These are phyloP conservation scores for Chrysoporthe deuterocubensis DNA, from an alignment of 2,329 filamentous ascomycete species.

Conservation along the genomic window DNA sequence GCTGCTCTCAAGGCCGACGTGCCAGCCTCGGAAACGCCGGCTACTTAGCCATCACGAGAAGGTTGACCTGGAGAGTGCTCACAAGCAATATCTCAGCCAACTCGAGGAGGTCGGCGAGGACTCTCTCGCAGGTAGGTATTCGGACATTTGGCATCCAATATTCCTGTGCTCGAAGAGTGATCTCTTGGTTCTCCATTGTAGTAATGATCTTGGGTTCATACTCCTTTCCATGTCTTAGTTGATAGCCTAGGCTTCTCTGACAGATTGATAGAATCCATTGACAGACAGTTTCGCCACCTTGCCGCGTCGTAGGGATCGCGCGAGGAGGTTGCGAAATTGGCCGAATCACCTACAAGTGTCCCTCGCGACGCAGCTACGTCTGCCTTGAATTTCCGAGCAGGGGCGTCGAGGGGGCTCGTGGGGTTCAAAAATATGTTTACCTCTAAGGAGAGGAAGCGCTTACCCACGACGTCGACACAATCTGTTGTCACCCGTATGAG, in stretches of 20 bases:
- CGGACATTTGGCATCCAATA: neutral
- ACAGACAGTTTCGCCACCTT: neutral
- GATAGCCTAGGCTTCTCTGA: neutral
- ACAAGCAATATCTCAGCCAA: neutral
- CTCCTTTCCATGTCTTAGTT: neutral
- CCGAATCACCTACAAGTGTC: neutral
- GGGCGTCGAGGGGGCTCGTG: neutral
- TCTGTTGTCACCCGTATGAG: neutral
- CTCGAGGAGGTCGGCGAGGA: neutral
- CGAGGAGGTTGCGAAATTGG: neutral
- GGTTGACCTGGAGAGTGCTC: neutral
- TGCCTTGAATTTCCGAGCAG: neutral
- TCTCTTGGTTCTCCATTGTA: neutral
- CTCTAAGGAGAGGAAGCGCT: neutral
- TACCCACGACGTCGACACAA: neutral
- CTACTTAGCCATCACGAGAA: neutral
- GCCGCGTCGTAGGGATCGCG: neutral
- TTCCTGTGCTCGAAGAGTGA: neutral
- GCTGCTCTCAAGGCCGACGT: neutral
- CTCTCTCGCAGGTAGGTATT: neutral
- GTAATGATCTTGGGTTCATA: too few species aligned
- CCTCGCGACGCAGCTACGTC: neutral
- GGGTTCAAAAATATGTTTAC: neutral
- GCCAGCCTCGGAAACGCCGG: neutral
- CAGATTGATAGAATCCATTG: neutral